A percentile compares a stretch with the other conserved stretches of the same genome.
Conservation (phyloP, 805 yeast genomes). For the Kodamaea nitidulidarum region DNA sequence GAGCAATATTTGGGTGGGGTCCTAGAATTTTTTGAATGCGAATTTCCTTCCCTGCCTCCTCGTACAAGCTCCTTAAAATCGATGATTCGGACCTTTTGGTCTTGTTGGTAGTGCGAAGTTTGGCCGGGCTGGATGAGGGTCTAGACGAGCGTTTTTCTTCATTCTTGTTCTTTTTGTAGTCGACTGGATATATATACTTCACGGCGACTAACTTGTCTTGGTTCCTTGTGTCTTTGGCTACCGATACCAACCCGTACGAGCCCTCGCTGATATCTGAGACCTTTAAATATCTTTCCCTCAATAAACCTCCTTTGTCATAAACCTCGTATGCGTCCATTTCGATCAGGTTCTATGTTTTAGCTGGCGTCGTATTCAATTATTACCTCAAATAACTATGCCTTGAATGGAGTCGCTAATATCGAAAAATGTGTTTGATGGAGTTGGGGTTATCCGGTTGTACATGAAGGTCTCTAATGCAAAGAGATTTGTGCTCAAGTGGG, state of each 20-base stretch:
- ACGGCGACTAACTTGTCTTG: conserved; percentile 65
- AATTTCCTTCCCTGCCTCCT: conserved; percentile 68
- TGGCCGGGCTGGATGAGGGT: conserved; percentile 36
- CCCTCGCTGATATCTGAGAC: conserved; percentile 83
- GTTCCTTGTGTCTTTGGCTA: conserved; percentile 66
- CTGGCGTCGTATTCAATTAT: background rate
- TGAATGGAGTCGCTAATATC: too few species aligned
- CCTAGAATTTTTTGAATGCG: conserved; percentile 62
- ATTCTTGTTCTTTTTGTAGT: conserved; percentile 25
- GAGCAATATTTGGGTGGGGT: conserved; percentile 41
- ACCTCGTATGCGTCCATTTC: conserved; percentile 38
- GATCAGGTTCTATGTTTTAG: background rate
- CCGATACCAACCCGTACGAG: conserved; percentile 85
- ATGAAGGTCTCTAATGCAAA: background rate
- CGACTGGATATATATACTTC: conserved; percentile 70
- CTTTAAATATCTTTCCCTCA: conserved; percentile 61
- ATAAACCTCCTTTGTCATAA: conserved; percentile 40
- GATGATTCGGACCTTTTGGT: conserved; percentile 14
- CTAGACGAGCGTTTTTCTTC: conserved; percentile 17
- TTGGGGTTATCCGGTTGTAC: background rate
- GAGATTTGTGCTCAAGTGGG: background rate
- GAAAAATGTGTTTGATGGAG: background rate
- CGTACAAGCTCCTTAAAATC: conserved; percentile 30
- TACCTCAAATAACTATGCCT: too few species aligned
- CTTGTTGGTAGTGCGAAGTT: conserved; percentile 18